Evolutionary conservation across 495 filamentous ascomycete species (phyloP).

Genomic region (Cercophora sp.): DNA sequence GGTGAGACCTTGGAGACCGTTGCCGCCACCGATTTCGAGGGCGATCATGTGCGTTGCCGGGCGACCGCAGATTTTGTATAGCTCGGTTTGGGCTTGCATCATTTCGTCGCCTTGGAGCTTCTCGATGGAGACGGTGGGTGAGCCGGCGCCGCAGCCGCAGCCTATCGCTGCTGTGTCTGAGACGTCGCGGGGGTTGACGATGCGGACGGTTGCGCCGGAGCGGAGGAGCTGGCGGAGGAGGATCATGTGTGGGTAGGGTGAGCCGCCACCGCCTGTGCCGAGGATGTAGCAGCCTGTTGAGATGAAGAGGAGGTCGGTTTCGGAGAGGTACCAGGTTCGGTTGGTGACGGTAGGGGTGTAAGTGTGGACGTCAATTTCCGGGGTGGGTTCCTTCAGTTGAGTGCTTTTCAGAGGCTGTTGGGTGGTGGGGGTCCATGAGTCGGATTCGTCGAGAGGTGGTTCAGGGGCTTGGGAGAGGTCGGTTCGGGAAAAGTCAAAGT

Average conservation of each 20-base stretch:
- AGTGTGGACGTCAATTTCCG: conserved; percentile 39
- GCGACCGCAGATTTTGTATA: conserved; percentile 35
- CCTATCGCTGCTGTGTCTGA: conserved; percentile 42
- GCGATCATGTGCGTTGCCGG: conserved; percentile 40
- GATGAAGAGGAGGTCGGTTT: conserved; percentile 56
- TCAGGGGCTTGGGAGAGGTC: neutral
- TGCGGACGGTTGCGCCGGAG: conserved; percentile 41
- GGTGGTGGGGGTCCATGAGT: too few species aligned
- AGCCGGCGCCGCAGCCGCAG: conserved; percentile 45
- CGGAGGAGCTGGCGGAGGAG: conserved; percentile 44
- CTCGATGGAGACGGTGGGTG: conserved; percentile 49
- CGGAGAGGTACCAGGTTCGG: conserved; percentile 51
- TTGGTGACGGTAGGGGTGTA: conserved; percentile 50
- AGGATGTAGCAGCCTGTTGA: conserved; percentile 58
- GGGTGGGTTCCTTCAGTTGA: too few species aligned
- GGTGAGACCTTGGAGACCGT: conserved; percentile 52
- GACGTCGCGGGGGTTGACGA: conserved; percentile 42
- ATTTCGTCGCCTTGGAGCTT: conserved; percentile 51
- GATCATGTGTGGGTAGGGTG: conserved; percentile 43
- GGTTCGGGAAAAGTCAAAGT: conserved; percentile 44
- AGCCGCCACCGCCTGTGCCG: conserved; percentile 57
- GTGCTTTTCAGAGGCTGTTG: too few species aligned
- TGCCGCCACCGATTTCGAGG: conserved; percentile 54
- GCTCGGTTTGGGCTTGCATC: conserved; percentile 43
- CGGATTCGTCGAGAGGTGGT: too few species aligned